These are phyloP conservation scores for Fusarium papillatum DNA, from an alignment of 2,329 filamentous ascomycete genomes.

Conservation along the genomic window DNA sequence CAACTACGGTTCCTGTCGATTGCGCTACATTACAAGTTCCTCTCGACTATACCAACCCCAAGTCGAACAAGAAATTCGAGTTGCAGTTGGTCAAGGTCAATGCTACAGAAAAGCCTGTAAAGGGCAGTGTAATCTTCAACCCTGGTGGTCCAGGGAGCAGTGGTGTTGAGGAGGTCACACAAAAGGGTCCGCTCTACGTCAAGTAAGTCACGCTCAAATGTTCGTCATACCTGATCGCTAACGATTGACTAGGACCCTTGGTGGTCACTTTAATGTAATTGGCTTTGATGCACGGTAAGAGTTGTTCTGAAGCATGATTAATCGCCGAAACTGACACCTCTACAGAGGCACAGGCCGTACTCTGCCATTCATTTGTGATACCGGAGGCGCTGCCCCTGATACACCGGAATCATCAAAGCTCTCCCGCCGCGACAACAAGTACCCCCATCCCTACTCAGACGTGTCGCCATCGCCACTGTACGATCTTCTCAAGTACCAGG, in stretches of 20 bases:
- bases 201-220: constrained; percentile 6
- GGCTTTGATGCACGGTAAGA: constrained; percentile 30
- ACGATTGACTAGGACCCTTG: constrained; percentile 13
- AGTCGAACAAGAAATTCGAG: constrained; percentile 43
- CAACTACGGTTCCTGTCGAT: constrained; percentile 23
- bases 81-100: constrained; percentile 49
- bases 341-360: constrained; percentile 26
- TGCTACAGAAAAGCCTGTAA: constrained; percentile 45
- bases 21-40: constrained; percentile 54
- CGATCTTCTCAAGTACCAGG: background rate
- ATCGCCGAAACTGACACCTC: background rate
- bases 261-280: constrained; percentile 21
- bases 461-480: background rate
- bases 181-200: background rate
- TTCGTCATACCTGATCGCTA: background rate
- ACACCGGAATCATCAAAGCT: background rate
- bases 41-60: constrained; percentile 52
- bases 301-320: background rate
- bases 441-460: background rate
- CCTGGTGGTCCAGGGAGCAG: constrained; percentile 51
- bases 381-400: background rate
- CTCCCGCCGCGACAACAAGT: background rate
- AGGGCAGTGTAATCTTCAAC: constrained; percentile 55
- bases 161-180: constrained; percentile 18
- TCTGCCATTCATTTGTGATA: constrained; percentile 14